Evolutionary conservation across 495 filamentous ascomycete species (phyloP), one percentile per base, ranked within the genome.

Genomic region (Neurospora terricola): DNA sequence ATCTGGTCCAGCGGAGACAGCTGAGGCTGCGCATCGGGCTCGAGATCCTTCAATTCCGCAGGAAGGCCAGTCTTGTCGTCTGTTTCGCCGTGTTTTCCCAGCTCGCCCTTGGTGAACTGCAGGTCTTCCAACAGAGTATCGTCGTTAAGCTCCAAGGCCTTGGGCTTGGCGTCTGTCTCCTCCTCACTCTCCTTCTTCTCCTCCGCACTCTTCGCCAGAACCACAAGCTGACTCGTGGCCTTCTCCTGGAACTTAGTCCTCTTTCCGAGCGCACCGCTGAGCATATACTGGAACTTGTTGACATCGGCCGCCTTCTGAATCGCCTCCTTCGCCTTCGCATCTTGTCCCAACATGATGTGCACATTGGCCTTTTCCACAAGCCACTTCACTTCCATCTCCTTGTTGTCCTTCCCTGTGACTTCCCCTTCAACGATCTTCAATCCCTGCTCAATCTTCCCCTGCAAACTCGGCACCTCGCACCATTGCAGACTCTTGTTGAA

Each of bases 91-190:
- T 81, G 82, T 27, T 81, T 69, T 8, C 54, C 78, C 14, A 79
- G 75, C 30, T 80, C 77, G n/a, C 83, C 77, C 40, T 91, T 86
- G 0, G 88, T 83, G 77, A 98, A 99, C 8, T 90, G 86, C 69
- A 98, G 92, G 6, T 88, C 87, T 80, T 99, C 96, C 34, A 98
- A 82, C 8, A 99, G 84, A 0, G 96, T 99, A 80, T 99, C 96
- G 76, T 98, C 94, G 76, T 98, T 93, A 23, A 98, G 81, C 54
- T 90, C 87, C 14, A 98, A 80, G 11, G 90, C 88, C 76, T 87
- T 85, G 2, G 95, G 94, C 38, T 83, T 80, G 0, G 73, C 80
- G 6, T 66, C 54, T 36, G 23, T 27, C 23, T 76, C 73, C 7
- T 18, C 70, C 73, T 23, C 69, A 2, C 54, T 72, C 11, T 69